Evolutionary conservation across 768 basidiomycete species (phyloP), one percentile per base, ranked within the genome.

Genomic region (Hygrophoropsis aurantiaca): DNA sequence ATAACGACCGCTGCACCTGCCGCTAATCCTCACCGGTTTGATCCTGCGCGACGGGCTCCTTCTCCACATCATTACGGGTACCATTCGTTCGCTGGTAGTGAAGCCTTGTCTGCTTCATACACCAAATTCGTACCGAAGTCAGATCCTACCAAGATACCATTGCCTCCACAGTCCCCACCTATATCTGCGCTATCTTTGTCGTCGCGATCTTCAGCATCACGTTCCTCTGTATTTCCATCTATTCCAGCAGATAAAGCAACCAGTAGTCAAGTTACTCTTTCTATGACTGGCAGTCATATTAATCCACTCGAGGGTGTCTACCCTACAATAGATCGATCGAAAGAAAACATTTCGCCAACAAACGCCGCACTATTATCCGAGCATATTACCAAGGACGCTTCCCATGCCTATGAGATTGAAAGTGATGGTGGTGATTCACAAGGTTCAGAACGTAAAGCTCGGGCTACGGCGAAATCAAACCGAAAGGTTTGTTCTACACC

Each of bases 391-490:
- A 6, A 47, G 19, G 54, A 40, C 6, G 44, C 21, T 11, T 40
- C 21, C 37, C 38, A 58, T 39, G 63, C 57, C 27, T 56, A 55
- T 13, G 62, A 51, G 30, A 49, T 46, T 35, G 71, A 73, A 8
- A 66, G 64, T 16, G 71, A 73, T 16, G 56, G 56, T 11, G 71
- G 65, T 25, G 51, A 60, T 11, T 57, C 54, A 10, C 38, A 47
- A 38, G 57, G 66, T 21, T 65, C 74, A 24, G 76, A 81, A 44
- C 75, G 71, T 40, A 80, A 84, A 59, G 76, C 80, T 46, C 79
- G 73, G 58, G 84, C 81, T 2, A 80, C 81, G 55, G 90, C 90
- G 10, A 91, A 90, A 70, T 85, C 88, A n/a, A 84, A 85, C 63
- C 81, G 90, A 48, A 93, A 93, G 83, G 90, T 90, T 51, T 24